A percentile compares a stretch with the other conserved stretches of the same genome.
These are phyloP conservation scores for Colletotrichum theobromicola DNA, from an alignment of 2,329 filamentous ascomycete species.

Conservation along the genomic window DNA sequence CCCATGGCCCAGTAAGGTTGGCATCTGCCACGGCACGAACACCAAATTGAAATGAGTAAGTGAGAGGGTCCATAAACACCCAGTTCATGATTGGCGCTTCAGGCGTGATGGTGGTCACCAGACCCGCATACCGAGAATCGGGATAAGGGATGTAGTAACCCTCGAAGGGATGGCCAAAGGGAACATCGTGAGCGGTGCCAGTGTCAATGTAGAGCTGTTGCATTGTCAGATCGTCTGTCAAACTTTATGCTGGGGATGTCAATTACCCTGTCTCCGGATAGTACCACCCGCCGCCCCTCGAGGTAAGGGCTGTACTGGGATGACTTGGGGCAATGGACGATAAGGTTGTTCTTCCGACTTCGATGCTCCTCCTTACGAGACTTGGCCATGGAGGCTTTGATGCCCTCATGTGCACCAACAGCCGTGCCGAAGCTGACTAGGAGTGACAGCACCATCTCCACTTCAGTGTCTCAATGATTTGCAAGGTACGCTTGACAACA, in stretches of 20 bases:
- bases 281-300: conserved; percentile 48
- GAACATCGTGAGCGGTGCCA: conserved; percentile 30
- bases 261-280: conserved; percentile 46
- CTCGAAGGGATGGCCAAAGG: conserved; percentile 55
- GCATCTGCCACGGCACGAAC: conserved; percentile 45
- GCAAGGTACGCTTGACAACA: not conserved
- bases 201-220: conserved; percentile 53
- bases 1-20: conserved; percentile 52
- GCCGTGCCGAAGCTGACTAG: conserved; percentile 47
- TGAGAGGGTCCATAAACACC: conserved; percentile 52
- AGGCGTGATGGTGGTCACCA: conserved; percentile 54
- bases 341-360: conserved; percentile 51
- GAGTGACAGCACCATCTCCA: conserved; percentile 33
- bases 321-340: conserved; percentile 51
- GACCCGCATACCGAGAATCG: conserved; percentile 48
- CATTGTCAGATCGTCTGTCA: not conserved
- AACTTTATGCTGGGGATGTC: not conserved
- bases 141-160: conserved; percentile 65
- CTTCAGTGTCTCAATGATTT: not conserved
- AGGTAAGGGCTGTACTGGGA: conserved; percentile 47
- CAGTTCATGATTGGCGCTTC: conserved; percentile 55
- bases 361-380: conserved; percentile 51
- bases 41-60: conserved; percentile 52
- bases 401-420: conserved; percentile 50
- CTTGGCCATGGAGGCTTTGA: conserved; percentile 51